A percentile compares a stretch with the other conserved stretches of the same genome.
phyloP scores from a whole-genome alignment of 2,329 filamentous ascomycete species.

The Colletotrichum caudatum region DNA sequence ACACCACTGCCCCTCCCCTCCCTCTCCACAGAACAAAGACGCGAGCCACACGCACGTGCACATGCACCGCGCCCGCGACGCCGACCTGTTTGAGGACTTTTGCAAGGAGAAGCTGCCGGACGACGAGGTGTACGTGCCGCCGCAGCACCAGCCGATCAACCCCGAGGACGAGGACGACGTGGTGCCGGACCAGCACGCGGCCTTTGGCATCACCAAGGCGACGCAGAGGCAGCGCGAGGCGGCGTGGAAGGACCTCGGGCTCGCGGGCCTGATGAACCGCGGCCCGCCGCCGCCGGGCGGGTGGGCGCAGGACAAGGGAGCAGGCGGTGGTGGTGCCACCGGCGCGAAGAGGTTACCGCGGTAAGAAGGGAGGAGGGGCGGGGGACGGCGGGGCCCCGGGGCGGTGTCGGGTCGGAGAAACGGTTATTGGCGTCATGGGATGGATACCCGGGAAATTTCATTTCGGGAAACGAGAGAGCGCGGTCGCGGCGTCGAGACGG shows the following conservation, averaged over 20 bases:
- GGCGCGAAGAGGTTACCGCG: constrained; percentile 38
- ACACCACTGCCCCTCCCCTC: not conserved
- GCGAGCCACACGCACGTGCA: constrained; percentile 80
- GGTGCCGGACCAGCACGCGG: constrained; percentile 88
- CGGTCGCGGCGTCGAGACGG: not conserved
- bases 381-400: not conserved
- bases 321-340: constrained; percentile 43
- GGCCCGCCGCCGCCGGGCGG: constrained; percentile 57
- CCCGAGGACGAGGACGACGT: constrained; percentile 91
- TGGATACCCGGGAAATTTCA: constrained; percentile 32
- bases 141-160: constrained; percentile 83
- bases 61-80: constrained; percentile 77
- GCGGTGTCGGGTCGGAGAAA: not conserved
- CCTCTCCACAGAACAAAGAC: constrained; percentile 73
- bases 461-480: not conserved
- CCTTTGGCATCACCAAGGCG: constrained; percentile 86
- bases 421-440: constrained; percentile 32
- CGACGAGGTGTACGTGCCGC: constrained; percentile 86
- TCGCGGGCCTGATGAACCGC: constrained; percentile 76
- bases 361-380: not conserved
- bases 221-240: constrained; percentile 78
- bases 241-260: constrained; percentile 82
- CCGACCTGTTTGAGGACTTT: constrained; percentile 82
- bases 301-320: constrained; percentile 40
- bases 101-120: constrained; percentile 77